These are phyloP conservation scores for Geosmithia flava DNA, from an alignment of 2,329 filamentous ascomycete species.

Conservation along the genomic window DNA sequence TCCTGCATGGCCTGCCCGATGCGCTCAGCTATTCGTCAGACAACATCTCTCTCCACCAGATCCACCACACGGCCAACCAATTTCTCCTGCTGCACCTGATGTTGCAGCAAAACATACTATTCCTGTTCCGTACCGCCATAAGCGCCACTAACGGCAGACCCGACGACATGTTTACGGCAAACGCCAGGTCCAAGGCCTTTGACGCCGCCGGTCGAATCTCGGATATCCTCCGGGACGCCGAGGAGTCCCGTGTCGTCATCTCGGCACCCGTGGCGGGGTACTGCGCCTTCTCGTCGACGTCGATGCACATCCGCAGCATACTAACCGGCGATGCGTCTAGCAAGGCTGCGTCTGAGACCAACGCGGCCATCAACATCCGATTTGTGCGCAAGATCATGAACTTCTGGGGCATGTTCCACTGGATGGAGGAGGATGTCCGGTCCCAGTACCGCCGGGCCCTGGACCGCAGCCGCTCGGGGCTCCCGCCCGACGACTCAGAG, in stretches of 20 bases:
- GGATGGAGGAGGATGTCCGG: constrained; percentile 85
- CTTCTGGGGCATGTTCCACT: constrained; percentile 98
- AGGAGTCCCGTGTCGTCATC: constrained; percentile 55
- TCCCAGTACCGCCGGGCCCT: constrained; percentile 77
- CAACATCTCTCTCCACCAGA: constrained; percentile 75
- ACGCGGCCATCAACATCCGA: constrained; percentile 76
- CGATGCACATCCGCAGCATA: constrained; percentile 86
- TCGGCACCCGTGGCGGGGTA: constrained; percentile 91
- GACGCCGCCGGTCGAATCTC: constrained; percentile 81
- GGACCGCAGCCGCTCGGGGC: constrained; percentile 63
- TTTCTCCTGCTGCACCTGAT: constrained; percentile 88
- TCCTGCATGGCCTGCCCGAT: constrained; percentile 57
- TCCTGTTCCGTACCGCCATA: constrained; percentile 79
- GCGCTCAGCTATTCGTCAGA: constrained; percentile 64
- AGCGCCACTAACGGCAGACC: neutral
- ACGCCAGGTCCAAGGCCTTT: constrained; percentile 64
- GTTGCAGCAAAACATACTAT: constrained; percentile 79
- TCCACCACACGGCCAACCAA: constrained; percentile 77
- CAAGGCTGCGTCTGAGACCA: constrained; percentile 68
- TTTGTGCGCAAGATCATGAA: constrained; percentile 93
- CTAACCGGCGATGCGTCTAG: constrained; percentile 73
- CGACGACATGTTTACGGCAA: constrained; percentile 55
- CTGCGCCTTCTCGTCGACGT: constrained; percentile 84
- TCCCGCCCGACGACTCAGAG: constrained; percentile 32
- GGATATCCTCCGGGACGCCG: constrained; percentile 66